A percentile compares a stretch with the other conserved stretches of the same genome.
Evolutionary conservation across 371 early-diverging fungal genomes (phyloP).

Genomic region (Mucor irregularis): DNA sequence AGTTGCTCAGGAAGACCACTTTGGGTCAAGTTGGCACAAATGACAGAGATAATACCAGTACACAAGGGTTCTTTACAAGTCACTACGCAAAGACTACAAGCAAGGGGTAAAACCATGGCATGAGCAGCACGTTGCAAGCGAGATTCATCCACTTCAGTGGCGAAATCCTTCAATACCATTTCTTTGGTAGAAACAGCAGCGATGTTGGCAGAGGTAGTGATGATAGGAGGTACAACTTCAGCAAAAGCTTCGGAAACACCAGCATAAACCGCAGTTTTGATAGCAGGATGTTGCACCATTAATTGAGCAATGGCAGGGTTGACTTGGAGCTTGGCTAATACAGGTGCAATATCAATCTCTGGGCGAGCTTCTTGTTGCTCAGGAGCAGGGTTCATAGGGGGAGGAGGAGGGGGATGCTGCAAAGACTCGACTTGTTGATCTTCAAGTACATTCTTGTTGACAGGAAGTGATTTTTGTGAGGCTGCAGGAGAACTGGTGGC

Average conservation of each 20-base stretch:
- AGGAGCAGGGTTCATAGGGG: background rate
- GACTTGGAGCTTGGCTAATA: slow-evolving; percentile 32
- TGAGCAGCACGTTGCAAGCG: slow-evolving; percentile 89
- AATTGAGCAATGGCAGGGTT: slow-evolving; percentile 60
- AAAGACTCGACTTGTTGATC: background rate
- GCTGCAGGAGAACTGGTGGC: background rate
- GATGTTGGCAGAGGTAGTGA: slow-evolving; percentile 87
- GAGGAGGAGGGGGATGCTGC: background rate
- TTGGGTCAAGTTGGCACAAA: slow-evolving; percentile 75
- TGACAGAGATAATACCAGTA: slow-evolving; percentile 73
- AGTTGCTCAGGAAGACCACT: slow-evolving; percentile 79
- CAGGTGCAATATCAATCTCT: slow-evolving; percentile 32
- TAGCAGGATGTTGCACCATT: slow-evolving; percentile 85
- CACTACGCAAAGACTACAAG: slow-evolving; percentile 81
- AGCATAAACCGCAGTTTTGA: slow-evolving; percentile 79
- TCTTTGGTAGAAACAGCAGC: slow-evolving; percentile 89
- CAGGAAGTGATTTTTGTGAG: slow-evolving; percentile 4
- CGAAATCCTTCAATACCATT: slow-evolving; percentile 92
- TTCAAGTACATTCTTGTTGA: background rate
- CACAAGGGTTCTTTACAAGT: slow-evolving; percentile 93
- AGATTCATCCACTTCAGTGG: slow-evolving; percentile 88
- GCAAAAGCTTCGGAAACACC: slow-evolving; percentile 39
- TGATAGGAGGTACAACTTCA: slow-evolving; percentile 74
- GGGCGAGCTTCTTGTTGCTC: slow-evolving; percentile 10
- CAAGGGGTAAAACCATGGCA: slow-evolving; percentile 87